Evolutionary conservation across 192 early-diverging fungal genomes (phyloP), one percentile per base, ranked within the genome.

Genomic region (Radiomyces spectabilis): DNA sequence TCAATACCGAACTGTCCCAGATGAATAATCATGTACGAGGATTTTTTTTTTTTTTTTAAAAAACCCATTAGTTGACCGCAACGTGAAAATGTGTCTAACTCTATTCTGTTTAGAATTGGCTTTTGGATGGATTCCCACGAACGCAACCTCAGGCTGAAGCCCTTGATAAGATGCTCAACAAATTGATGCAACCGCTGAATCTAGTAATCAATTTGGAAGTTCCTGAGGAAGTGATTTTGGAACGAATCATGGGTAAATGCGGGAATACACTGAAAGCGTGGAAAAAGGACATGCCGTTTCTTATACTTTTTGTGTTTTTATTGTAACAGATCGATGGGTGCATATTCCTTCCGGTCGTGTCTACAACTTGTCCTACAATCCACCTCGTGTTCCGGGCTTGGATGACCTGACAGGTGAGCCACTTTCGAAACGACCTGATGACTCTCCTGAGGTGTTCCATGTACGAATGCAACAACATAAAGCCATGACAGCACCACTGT

Each of bases 371-470:
- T 78, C 74, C 4, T 98, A 94, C 69, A 98, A 97, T 53, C 94
- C 95, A 32, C 95, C 95, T 2, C 86, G 83, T 50, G 61, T 69
- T 8, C 47, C 70, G 12, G 93, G 93, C 10, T 13, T 73, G 8
- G 95, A 98, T 62, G 95, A 98, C 59, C 68, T 92, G 9, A 98
- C 95, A n/a, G 92, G 93, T 24, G 95, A 98, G 61, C 84, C 81
- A 16, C 71, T 98, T 31, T 76, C 85, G 31, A 88, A 91, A 56
- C 78, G 95, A 5, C 74, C 86, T 3, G 95, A 95, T 66, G 93
- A 95, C 52, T 91, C 88, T 47, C 80, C 85, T 29, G 89, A 94
- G 61, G 81, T 80, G 9, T 88, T 97, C 69, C 81, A 76, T 67
- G 71, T 78, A 34, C 83, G 94, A 8, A 52, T 65, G 53, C 65